Percentiles rank a stretch among this genome's conserved stretches.
Evolutionary conservation across 306 rosid genomes (phyloP).

Genomic region (Cicer arietinum): DNA sequence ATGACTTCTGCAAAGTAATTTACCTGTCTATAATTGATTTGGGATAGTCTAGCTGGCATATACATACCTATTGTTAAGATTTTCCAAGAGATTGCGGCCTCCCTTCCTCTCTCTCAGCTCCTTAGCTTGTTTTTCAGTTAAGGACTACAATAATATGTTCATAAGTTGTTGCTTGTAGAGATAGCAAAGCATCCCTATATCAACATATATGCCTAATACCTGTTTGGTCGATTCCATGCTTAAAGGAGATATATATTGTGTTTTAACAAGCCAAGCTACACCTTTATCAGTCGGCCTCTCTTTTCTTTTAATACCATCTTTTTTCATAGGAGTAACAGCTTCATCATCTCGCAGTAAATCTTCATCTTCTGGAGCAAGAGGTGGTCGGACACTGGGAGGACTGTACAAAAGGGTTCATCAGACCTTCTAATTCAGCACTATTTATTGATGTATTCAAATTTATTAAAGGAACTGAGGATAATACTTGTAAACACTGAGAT

Average conservation of each 20-base stretch:
- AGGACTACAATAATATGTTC: constrained; percentile 64
- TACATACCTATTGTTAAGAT: constrained; percentile 73
- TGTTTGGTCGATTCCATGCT: constrained; percentile 92
- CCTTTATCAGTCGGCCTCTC: constrained; percentile 99
- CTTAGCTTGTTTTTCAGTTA: constrained; percentile 98
- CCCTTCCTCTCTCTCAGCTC: constrained; percentile 90
- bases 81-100: constrained; percentile 73
- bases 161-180: constrained; percentile 33
- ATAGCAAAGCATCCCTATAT: constrained; percentile 35
- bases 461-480: constrained; percentile 38
- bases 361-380: constrained; percentile 89
- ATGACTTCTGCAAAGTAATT: constrained; percentile 17
- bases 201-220: constrained; percentile 53
- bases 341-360: constrained; percentile 89
- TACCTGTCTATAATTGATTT: constrained; percentile 1
- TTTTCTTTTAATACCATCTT: constrained; percentile 85
- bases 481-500: constrained; percentile 98
- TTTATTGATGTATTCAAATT: constrained; percentile 35
- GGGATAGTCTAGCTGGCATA: constrained; percentile 27
- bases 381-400: constrained; percentile 76
- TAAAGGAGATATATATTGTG: constrained; percentile 95
- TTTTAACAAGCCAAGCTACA: constrained; percentile 98
- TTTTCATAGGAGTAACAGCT: constrained; percentile 78
- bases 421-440: constrained; percentile 41
- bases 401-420: constrained; percentile 55